phyloP scores from a whole-genome alignment of 23 red algal genomes.

The Cyanidioschyzon merolae region DNA sequence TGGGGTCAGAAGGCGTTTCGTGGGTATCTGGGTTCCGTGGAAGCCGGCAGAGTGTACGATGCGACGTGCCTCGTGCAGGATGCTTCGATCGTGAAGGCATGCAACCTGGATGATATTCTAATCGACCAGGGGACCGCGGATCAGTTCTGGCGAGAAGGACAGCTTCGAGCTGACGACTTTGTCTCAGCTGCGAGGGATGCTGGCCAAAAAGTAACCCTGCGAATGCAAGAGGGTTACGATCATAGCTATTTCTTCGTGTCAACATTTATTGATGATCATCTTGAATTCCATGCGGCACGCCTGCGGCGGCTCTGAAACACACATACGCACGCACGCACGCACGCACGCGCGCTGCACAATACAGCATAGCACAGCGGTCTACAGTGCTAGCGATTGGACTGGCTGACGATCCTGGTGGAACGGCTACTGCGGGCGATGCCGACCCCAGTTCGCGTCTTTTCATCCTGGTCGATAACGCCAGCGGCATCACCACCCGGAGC shows the following conservation, averaged over 20 bases:
- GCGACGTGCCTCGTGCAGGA: constrained; percentile 43
- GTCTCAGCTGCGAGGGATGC: constrained; percentile 44
- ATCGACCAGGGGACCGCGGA: constrained; percentile 78
- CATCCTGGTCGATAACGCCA: too few species aligned
- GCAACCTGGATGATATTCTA: constrained; percentile 34
- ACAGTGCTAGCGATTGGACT: too few species aligned
- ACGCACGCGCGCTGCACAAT: too few species aligned
- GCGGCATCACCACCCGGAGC: too few species aligned
- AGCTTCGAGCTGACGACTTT: constrained; percentile 60
- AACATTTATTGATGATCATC: constrained; percentile 83
- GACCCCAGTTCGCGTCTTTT: too few species aligned
- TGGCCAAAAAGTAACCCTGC: constrained; percentile 60
- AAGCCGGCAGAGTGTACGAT: constrained; percentile 51
- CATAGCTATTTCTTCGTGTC: constrained; percentile 85
- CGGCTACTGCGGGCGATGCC: too few species aligned
- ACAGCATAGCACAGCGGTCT: too few species aligned
- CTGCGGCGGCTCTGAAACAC: background rate
- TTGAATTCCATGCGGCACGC: constrained; percentile 48
- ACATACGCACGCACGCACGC: too few species aligned
- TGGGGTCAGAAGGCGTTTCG: constrained; percentile 84
- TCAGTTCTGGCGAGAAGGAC: constrained; percentile 52
- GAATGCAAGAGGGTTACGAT: constrained; percentile 67
- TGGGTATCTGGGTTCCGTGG: constrained; percentile 59
- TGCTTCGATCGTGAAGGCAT: background rate
- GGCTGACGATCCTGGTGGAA: too few species aligned